Evolutionary conservation across 129 eudicot species (phyloP), one percentile per base, ranked within the genome.

Genomic region (Tanacetum coccineum): DNA sequence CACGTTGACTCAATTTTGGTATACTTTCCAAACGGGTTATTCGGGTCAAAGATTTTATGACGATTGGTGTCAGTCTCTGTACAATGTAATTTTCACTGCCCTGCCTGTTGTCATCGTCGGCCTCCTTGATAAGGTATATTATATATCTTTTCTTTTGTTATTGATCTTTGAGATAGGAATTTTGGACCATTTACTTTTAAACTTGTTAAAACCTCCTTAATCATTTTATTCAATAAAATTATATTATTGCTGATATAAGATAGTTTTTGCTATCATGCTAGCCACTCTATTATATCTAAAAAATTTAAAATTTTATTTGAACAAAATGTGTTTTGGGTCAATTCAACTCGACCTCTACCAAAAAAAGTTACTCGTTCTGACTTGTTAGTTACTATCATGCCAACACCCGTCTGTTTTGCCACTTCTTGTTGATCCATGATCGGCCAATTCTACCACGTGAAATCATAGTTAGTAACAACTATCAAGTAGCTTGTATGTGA

Each of bases 11-110:
- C 96, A 88, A 56, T 93, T 93, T 81, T 93, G 96, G 96, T 93
- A 79, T 84, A 93, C 98, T 64, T 89, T 93, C 76, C 83, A 79
- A 67, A 90, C 96, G 59, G 98, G 98, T 17, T 88, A 64, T 74
- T 93, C 98, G 18, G 98, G 98, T 78, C 98, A 93, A 74, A 84
- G 96, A 87, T 88, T 86, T 47, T 93, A 93, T 71, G 98, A 93
- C 44, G 98, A 93, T 68, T 93, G 96, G 96, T 93, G 82, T 73
- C 98, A 93, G 84, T 87, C 96, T 68, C 80, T 93, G 53, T 93
- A 88, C 78, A 93, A 93, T 74, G 98, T 93, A 68, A 74, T 93
- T 44, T 93, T 93, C 81, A 93, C 98, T n/a, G 90, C 98, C 44
- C 76, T 93, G 61, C 98, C 96, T 17, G 98, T 93, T 56, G 82